Percentiles rank a stretch among this genome's conserved stretches.
Evolutionary conservation across 2,329 filamentous ascomycete species (phyloP).

Genomic region (Talaromyces sp.): DNA sequence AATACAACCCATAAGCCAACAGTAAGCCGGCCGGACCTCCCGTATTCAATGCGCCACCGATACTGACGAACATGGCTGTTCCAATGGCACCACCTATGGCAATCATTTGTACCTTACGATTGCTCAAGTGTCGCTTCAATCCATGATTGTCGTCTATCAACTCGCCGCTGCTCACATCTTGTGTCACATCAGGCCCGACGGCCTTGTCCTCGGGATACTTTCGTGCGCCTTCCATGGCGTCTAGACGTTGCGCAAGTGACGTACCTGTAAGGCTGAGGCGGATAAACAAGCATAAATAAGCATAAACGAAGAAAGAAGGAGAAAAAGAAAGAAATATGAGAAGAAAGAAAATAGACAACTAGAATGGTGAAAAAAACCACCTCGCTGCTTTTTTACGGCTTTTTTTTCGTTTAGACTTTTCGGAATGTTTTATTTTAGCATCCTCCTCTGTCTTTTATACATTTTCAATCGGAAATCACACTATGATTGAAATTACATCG

Average conservation of each 20-base stretch:
- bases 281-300: background rate
- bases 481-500: background rate
- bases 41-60: conserved; percentile 36
- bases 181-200: background rate
- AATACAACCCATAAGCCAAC: conserved; percentile 31
- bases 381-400: background rate
- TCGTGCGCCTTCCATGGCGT: conserved; percentile 2
- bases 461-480: background rate
- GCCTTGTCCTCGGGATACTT: conserved; percentile 9
- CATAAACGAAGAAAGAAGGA: background rate
- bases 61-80: conserved; percentile 39
- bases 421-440: background rate
- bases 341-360: background rate
- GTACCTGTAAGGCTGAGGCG: background rate
- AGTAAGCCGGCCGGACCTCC: conserved; percentile 40
- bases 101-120: conserved; percentile 22
- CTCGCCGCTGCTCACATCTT: conserved; percentile 16
- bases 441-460: background rate
- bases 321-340: background rate
- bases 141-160: conserved; percentile 16
- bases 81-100: conserved; percentile 43
- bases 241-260: background rate
- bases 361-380: background rate
- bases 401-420: background rate
- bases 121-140: conserved; percentile 18